Evolutionary conservation across 805 yeast species (phyloP).

Genomic region (Kazachstania viticola): DNA sequence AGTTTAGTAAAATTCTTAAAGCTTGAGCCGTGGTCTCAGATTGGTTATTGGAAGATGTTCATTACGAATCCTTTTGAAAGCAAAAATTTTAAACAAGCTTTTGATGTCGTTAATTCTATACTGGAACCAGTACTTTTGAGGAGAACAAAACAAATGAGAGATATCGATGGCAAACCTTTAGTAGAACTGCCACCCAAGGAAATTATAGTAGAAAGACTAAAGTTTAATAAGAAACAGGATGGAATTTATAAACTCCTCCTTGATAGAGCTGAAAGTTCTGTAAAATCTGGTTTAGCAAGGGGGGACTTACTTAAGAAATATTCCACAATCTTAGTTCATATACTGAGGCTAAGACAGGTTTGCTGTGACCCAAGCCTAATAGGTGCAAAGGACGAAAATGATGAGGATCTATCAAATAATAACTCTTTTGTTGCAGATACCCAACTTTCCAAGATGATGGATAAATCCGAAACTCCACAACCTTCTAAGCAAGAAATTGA

Average conservation of each 20-base stretch:
- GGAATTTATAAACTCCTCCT: constrained; percentile 58
- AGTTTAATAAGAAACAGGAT: constrained; percentile 55
- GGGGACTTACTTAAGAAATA: constrained; percentile 67
- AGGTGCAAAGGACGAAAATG: constrained; percentile 39
- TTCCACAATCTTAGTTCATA: constrained; percentile 71
- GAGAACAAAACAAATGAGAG: constrained; percentile 79
- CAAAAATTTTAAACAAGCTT: constrained; percentile 56
- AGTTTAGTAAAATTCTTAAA: constrained; percentile 63
- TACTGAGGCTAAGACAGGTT: constrained; percentile 71
- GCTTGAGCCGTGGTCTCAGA: constrained; percentile 84
- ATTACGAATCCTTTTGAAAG: constrained; percentile 75
- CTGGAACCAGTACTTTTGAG: constrained; percentile 74
- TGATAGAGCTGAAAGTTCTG: constrained; percentile 51
- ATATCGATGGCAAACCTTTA: constrained; percentile 55
- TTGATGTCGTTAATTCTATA: constrained; percentile 75
- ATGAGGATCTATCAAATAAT: constrained; percentile 31
- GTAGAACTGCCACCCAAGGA: constrained; percentile 71
- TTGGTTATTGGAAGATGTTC: constrained; percentile 78
- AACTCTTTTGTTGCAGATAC: constrained; percentile 6
- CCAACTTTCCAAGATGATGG: constrained; percentile 1
- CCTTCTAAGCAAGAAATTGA: constrained; percentile 3
- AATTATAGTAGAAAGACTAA: constrained; percentile 54
- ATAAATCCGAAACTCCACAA: background rate
- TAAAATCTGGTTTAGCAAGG: constrained; percentile 42
- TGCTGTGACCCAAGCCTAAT: constrained; percentile 77